Conservation (phyloP, 2,329 filamentous ascomycete species). For the Epichloe typhina region DNA sequence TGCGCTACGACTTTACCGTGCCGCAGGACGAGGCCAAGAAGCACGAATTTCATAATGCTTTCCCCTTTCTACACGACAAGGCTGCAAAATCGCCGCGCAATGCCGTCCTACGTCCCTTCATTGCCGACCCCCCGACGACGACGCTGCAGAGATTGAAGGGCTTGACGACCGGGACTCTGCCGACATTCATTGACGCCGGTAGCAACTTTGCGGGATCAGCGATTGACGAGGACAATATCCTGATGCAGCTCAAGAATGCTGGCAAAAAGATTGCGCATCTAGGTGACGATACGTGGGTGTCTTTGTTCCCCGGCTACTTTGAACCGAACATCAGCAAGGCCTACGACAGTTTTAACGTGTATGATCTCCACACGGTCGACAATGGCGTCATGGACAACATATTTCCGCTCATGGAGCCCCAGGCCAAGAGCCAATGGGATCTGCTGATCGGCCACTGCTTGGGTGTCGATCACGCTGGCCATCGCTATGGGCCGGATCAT, state of each 20-base stretch:
- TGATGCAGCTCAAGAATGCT: conserved; percentile 53
- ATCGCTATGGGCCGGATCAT: conserved; percentile 90
- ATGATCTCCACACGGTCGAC: conserved; percentile 93
- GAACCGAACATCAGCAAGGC: conserved; percentile 71
- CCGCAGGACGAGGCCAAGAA: conserved; percentile 38
- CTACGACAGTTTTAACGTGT: conserved; percentile 97
- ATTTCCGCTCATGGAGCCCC: conserved; percentile 61
- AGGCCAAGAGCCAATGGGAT: conserved; percentile 66
- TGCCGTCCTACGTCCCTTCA: conserved; percentile 86
- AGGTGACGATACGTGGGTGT: conserved; percentile 96
- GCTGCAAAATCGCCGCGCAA: conserved; percentile 61
- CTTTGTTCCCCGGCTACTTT: conserved; percentile 88
- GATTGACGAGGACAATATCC: conserved; percentile 80
- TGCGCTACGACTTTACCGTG: conserved; percentile 93
- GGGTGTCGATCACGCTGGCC: conserved; percentile 92
- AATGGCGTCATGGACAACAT: conserved; percentile 89
- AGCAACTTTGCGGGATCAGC: conserved; percentile 92
- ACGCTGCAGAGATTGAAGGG: conserved; percentile 89
- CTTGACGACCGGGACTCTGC: conserved; percentile 84
- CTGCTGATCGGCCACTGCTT: conserved; percentile 89
- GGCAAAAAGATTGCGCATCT: conserved; percentile 73
- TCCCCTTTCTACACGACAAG: conserved; percentile 77
- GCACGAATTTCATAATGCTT: conserved; percentile 65
- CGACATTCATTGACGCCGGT: conserved; percentile 86
- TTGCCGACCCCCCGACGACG: conserved; percentile 89